These are phyloP conservation scores for Aegilops sharonensis DNA, from an alignment of 176 grass and related monocot species.

Conservation along the genomic window DNA sequence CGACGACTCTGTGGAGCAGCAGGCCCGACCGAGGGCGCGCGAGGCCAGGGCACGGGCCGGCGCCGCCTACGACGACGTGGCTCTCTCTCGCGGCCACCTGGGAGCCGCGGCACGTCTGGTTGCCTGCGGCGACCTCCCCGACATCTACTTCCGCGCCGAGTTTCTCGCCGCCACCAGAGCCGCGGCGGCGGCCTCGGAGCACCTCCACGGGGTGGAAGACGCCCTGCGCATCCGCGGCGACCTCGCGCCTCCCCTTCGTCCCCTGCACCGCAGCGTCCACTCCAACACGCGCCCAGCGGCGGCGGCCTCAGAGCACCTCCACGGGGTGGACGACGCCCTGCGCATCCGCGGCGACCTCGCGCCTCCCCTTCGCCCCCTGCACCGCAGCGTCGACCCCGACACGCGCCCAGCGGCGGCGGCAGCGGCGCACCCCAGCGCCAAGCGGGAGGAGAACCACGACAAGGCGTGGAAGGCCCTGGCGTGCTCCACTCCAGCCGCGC, in stretches of 20 bases:
- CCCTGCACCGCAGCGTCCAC: too few relatives aligned
- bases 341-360: too few relatives aligned
- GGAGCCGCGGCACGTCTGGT: neutral
- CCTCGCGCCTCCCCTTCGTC: too few relatives aligned
- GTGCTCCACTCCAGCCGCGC: neutral
- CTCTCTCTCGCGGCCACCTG: neutral
- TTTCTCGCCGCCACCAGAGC: neutral
- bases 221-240: too few relatives aligned
- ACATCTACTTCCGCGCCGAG: neutral
- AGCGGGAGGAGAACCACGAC: neutral
- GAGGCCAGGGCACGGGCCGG: neutral
- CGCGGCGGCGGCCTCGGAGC: neutral
- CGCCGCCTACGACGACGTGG: neutral
- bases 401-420: neutral
- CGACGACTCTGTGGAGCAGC: neutral
- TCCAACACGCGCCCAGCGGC: neutral
- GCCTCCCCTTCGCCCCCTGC: too few relatives aligned
- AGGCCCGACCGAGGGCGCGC: neutral
- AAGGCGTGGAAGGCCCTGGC: neutral
- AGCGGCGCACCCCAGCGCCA: neutral
- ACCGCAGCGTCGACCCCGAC: too few relatives aligned
- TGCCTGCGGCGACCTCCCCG: neutral
- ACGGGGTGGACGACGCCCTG: too few relatives aligned
- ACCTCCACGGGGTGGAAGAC: too few relatives aligned
- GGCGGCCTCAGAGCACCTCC: neutral